A percentile compares a stretch with the other conserved stretches of the same genome.
phyloP scores from a whole-genome alignment of 345 rosid genomes.

The rapeseed (Brassica napus) region DNA sequence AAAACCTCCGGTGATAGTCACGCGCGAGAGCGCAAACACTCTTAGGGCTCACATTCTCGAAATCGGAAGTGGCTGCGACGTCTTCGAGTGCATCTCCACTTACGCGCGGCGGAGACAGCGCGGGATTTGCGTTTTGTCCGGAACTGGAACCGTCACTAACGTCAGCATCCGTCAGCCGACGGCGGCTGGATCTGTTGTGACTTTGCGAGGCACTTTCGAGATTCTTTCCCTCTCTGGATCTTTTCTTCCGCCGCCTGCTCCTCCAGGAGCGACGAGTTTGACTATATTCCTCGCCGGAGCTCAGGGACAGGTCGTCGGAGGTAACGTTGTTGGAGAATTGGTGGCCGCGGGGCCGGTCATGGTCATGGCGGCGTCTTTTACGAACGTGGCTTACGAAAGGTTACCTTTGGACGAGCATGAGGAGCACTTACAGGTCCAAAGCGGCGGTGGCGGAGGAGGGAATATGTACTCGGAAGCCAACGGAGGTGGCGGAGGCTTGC shows the following conservation, averaged over 20 bases:
- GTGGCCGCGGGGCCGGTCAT: conserved; percentile 93
- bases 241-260: conserved; percentile 94
- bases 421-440: conserved; percentile 61
- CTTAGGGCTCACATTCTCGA: conserved; percentile 97
- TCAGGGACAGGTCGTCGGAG: conserved; percentile 94
- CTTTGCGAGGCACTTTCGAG: conserved; percentile 90
- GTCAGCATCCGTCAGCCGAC: conserved; percentile 90
- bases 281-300: conserved; percentile 84
- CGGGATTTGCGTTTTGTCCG: conserved; percentile 84
- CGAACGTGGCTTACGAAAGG: conserved; percentile 93
- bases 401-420: conserved; percentile 90
- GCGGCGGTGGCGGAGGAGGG: conserved; percentile 45
- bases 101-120: conserved; percentile 90
- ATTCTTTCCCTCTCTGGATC: conserved; percentile 88
- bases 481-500: conserved; percentile 53
- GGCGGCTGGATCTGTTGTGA: conserved; percentile 71
- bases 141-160: conserved; percentile 88
- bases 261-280: conserved; percentile 90
- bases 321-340: conserved; percentile 91
- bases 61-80: conserved; percentile 85
- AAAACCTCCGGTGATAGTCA: conserved; percentile 86
- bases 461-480: conserved; percentile 34
- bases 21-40: conserved; percentile 96
- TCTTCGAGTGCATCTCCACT: conserved; percentile 81
- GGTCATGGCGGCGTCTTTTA: conserved; percentile 85